Percentiles rank a stretch among this genome's conserved stretches.
These are phyloP conservation scores for Macrophomina tecta DNA, from an alignment of 2,329 filamentous ascomycete species.

Conservation along the genomic window DNA sequence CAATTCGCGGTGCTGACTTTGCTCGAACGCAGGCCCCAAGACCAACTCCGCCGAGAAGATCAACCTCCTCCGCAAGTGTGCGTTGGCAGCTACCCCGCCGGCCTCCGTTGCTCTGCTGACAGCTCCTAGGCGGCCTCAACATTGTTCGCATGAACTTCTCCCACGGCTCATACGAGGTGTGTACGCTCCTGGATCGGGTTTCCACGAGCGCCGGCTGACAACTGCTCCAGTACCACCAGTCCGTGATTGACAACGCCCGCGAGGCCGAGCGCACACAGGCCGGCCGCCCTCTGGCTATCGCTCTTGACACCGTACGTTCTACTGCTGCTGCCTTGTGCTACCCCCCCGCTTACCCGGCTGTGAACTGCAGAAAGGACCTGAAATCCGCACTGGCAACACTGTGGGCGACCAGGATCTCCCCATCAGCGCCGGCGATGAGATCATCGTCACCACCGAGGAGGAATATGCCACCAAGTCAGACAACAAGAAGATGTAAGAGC, in stretches of 20 bases:
- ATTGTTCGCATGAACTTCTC: constrained; percentile 99
- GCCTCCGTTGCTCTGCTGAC: constrained; percentile 26
- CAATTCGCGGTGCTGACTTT: constrained; percentile 29
- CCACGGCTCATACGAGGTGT: constrained; percentile 81
- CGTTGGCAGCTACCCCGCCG: constrained; percentile 27
- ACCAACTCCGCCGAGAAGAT: constrained; percentile 98
- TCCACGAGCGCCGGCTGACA: constrained; percentile 9
- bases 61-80: constrained; percentile 82
- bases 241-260: constrained; percentile 94
- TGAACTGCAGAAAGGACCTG: constrained; percentile 72
- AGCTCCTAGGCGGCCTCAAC: constrained; percentile 76
- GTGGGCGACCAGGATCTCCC: constrained; percentile 74
- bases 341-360: neutral
- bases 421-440: constrained; percentile 78
- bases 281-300: constrained; percentile 93
- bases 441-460: constrained; percentile 98
- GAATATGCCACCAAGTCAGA: constrained; percentile 84
- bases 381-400: constrained; percentile 84
- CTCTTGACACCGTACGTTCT: constrained; percentile 73
- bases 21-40: constrained; percentile 72
- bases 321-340: neutral
- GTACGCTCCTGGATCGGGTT: constrained; percentile 2
- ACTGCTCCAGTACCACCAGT: constrained; percentile 84
- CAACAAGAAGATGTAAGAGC: constrained; percentile 86
- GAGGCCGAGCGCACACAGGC: constrained; percentile 77